Base-by-base conservation (phyloP, 1,284 basidiomycete genomes). In the Fistulinella staudtii region DNA sequence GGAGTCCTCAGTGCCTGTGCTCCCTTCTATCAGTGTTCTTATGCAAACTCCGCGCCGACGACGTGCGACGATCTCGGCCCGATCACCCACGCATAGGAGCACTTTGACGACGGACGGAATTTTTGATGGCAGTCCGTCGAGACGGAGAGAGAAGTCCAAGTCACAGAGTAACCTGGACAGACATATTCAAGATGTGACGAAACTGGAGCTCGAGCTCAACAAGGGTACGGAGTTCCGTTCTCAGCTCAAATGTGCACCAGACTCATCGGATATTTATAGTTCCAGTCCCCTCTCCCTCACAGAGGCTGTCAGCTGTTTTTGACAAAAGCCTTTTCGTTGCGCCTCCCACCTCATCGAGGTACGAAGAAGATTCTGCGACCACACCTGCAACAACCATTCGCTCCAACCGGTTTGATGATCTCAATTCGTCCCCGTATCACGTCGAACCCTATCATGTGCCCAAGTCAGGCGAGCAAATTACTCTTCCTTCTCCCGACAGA, bases 321-420 rank as follows among this genome's bases (percentile, higher is more conserved):
- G 82, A 87, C 59, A 73, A 75, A 49, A 82, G 71, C 50, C 53
- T 85, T 30, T 86, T 88, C 57, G 75, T 87, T 39, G 74, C 76
- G 33, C 69, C 73, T 18, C 68, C 69, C 13, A 7, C 57, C n/a
- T 53, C 55, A 11, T 44, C 61, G 15, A 53, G 47, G 47, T 46
- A 50, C 23, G 46, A 42, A 5, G 52, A 38, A 33, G 67, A 53
- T 55, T 56, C 39, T 47, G 58, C 29, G 53, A 65, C 36, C 57
- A 67, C 49, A 42, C 57, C 45, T 53, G 58, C 22, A 53, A 51
- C 58, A 43, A 42, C 60, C 54, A 39, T 55, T 56, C 47, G 53
- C 50, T 42, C 53, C 15, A 56, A 54, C 43, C 52, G 53, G 27
- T 73, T 72, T 2, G 63, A 71, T 45, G 75, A 85, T 53, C 64